Percentiles rank a stretch among this genome's conserved stretches.
These are phyloP conservation scores for Megacollybia marginata DNA, from an alignment of 768 basidiomycete genomes.

Conservation along the genomic window DNA sequence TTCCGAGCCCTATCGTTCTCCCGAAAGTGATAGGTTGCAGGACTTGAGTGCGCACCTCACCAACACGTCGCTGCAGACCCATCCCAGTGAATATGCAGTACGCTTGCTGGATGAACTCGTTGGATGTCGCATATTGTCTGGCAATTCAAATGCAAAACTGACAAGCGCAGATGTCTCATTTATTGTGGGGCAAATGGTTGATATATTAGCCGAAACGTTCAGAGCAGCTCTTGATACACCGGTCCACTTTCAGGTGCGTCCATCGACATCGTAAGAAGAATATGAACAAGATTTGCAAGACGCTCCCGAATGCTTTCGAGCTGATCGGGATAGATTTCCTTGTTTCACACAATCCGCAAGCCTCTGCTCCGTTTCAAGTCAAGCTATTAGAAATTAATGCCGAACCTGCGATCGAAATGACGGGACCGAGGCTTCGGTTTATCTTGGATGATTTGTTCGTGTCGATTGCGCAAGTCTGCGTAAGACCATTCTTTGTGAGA, in stretches of 20 bases:
- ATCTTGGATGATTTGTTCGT: conserved; percentile 77
- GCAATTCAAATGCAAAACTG: conserved; percentile 1
- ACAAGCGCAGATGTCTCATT: conserved; percentile 25
- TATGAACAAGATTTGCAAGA: conserved; percentile 30
- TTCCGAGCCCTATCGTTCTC: conserved; percentile 54
- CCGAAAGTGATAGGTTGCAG: conserved; percentile 21
- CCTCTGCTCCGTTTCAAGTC: conserved; percentile 36
- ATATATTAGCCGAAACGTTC: conserved; percentile 73
- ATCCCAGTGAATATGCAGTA: conserved; percentile 62
- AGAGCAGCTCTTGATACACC: conserved; percentile 78
- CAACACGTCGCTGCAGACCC: conserved; percentile 81
- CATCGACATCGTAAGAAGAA: neutral
- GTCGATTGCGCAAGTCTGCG: conserved; percentile 57
- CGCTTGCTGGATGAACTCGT: conserved; percentile 74
- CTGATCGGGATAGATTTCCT: conserved; percentile 94
- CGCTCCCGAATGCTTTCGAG: conserved; percentile 88
- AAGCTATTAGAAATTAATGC: conserved; percentile 89
- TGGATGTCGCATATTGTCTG: conserved; percentile 49
- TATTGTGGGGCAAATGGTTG: conserved; percentile 56
- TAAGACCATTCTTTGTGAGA: conserved; percentile 55
- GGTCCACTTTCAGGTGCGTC: conserved; percentile 73
- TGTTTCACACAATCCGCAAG: conserved; percentile 36
- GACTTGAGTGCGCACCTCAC: conserved; percentile 79
- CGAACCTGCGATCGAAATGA: conserved; percentile 92
- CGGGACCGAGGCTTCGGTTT: conserved; percentile 76